Evolutionary conservation across 176 grass and related monocot species (phyloP), one percentile per base, ranked within the genome.

Genomic region (Hsuehochloa calcarea): DNA sequence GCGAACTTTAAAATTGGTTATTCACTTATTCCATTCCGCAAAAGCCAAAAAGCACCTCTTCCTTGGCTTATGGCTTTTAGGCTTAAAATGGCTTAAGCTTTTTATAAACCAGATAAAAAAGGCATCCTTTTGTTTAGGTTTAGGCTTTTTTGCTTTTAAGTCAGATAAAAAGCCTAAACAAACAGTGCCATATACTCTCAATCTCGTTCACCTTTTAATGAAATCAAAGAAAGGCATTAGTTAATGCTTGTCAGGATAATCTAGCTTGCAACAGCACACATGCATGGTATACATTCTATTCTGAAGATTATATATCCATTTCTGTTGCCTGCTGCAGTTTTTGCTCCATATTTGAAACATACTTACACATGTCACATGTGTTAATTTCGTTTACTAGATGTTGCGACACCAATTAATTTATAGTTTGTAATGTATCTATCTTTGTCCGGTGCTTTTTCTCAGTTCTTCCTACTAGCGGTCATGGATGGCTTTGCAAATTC

Each of bases 401-500:
- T 71, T 65, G 67, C 65, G 62, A 29, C 68, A 64, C 25, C 26
- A 75, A 60, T 64, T 82, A 20, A 11, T 78, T 50, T 79, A 51
- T 41, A 34, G 15, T 46, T 86, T 34, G n/a, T 81, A 55, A 73
- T 61, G 47, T 64, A 69, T 43, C 46, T 82, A 27, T 88, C 25
- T 62, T 80, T 92, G 34, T 77, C 77, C 90, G 63, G 61, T 80
- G 52, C 39, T 75, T 80, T 82, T 37, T 80, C 72, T 74, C 84
- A 90, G 89, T 66, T 88, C 75, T 82, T 90, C 72, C 87, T 77
- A 78, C 80, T 78, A 86, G 79, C 49, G 81, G 88, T 82, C 82
- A 84, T 80, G 91, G 88, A 72, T 91, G 78, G 95, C 89, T 95
- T 87, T 99, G 93, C 86, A 96, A 90, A 91, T 94, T 92, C 88